Percentiles rank a stretch among this genome's conserved stretches.
phyloP scores from a whole-genome alignment of 1,284 basidiomycete genomes.

The Apiotrichum brassicae region DNA sequence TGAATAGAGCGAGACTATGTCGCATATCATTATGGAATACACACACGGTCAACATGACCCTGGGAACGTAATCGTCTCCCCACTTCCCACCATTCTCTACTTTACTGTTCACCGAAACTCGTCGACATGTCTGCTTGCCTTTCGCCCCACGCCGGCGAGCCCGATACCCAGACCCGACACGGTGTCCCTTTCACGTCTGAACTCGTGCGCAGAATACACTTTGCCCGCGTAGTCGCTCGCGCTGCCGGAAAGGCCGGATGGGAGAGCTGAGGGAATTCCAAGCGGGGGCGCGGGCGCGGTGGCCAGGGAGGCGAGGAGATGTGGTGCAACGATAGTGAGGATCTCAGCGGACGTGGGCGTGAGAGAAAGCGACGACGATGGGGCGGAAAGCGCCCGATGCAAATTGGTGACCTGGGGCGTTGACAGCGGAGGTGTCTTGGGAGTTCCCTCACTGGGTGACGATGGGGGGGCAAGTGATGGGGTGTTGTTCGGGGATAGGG shows the following conservation, averaged over 20 bases:
- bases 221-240: conserved; percentile 19
- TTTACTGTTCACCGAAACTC: conserved; percentile 14
- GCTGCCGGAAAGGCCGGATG: conserved; percentile 1
- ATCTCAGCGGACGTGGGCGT: conserved; percentile 6
- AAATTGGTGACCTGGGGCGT: neutral
- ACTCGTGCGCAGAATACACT: conserved; percentile 23
- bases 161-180: conserved; percentile 14
- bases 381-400: conserved; percentile 5
- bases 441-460: neutral
- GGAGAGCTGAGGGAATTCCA: conserved; percentile 9
- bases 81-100: too few relatives aligned
- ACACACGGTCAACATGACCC: too few relatives aligned
- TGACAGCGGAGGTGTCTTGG: neutral
- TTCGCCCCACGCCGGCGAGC: conserved; percentile 12
- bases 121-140: conserved; percentile 18
- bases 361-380: neutral
- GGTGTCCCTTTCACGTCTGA: conserved; percentile 16
- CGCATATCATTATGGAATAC: too few relatives aligned
- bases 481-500: neutral
- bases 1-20: too few relatives aligned
- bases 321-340: conserved; percentile 11
- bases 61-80: too few relatives aligned
- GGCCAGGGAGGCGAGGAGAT: conserved; percentile 6
- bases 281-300: conserved; percentile 12
- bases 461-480: neutral